Base-by-base conservation (phyloP, 2,329 filamentous ascomycete species). In the Fusarium brevicatenulatum region DNA sequence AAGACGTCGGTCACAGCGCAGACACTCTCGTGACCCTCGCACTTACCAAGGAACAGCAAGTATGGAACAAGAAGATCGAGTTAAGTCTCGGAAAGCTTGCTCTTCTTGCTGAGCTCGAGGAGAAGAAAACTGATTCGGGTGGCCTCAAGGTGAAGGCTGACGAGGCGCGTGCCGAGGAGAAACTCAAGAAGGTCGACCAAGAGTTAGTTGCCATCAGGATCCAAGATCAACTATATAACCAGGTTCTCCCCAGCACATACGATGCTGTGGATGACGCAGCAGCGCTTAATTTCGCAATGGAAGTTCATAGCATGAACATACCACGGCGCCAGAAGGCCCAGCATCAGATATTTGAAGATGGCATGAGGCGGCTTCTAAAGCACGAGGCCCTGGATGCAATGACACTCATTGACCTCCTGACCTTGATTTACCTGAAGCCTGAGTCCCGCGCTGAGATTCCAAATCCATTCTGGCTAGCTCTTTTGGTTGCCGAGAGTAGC, bases 61-160 rank as follows among this genome's bases (percentile, higher is more conserved):
- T 96, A 8, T 98, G 95, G 95, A 94, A 91, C 83, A 97, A 97
- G 84, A 96, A 97, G 81, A 93, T 97, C 39, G 93, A 98, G 82
- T 85, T 98, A 32, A 97, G 94, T 67, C 86, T 99, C 43, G 93
- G 93, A 40, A 98, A 98, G 82, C 87, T 99, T 52, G 89, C 91
- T 21, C 86, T 91, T 60, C 83, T 98, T 73, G 93, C 93, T 21
- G 89, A 91, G 43, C 85, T 84, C 12, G 81, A 83, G 58, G 78
- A 76, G 65, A 77, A 74, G 39, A 69, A 67, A 23, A 50, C 70
- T 36, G 79, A 80, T 65, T 74, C 79, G 55, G 78, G 82, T 61
- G 78, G 80, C 59, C 80, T 86, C 63, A 83, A 86, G 71, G 77
- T 79, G 43, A 76, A 81, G 69, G 58, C 76, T 5, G 81, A 83